Conservation (phyloP, 192 early-diverging fungal genomes). For the Funneliformis mosseae region DNA sequence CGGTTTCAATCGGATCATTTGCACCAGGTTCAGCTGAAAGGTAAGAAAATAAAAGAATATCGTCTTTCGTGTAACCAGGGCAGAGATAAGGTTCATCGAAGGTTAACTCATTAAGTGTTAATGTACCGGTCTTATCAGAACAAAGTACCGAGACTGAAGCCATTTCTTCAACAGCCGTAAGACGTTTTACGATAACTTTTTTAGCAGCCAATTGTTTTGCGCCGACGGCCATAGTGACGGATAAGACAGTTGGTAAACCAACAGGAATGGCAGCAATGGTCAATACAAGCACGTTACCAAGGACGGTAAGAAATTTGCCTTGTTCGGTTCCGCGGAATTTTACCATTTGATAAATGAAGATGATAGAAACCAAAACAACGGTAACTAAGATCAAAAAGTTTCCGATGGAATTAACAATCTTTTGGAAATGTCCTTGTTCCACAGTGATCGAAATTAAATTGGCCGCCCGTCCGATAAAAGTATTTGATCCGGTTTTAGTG, state of each 20-base stretch:
- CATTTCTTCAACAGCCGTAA: conserved; percentile 93
- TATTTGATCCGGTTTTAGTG: conserved; percentile 88
- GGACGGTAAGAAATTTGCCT: conserved; percentile 43
- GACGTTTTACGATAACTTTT: conserved; percentile 94
- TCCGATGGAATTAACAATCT: conserved; percentile 90
- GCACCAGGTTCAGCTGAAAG: conserved; percentile 87
- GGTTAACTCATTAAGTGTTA: conserved; percentile 90
- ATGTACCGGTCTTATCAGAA: conserved; percentile 88
- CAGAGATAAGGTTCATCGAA: conserved; percentile 88
- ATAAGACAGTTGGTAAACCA: conserved; percentile 94
- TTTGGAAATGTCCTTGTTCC: conserved; percentile 97
- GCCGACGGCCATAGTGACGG: conserved; percentile 97
- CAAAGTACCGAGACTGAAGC: conserved; percentile 88
- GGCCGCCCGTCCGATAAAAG: conserved; percentile 95
- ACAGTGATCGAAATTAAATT: conserved; percentile 90
- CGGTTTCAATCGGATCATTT: conserved; percentile 88
- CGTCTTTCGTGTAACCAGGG: conserved; percentile 66
- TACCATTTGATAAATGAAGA: conserved; percentile 74
- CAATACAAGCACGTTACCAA: conserved; percentile 73
- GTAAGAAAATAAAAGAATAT: conserved; percentile 82
- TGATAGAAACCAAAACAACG: conserved; percentile 73
- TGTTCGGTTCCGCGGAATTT: conserved; percentile 45
- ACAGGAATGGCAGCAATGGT: conserved; percentile 90
- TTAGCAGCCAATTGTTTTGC: conserved; percentile 88
- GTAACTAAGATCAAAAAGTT: conserved; percentile 91